Conservation (phyloP, 2,329 filamentous ascomycete species). For the Cladophialophora immunda region DNA sequence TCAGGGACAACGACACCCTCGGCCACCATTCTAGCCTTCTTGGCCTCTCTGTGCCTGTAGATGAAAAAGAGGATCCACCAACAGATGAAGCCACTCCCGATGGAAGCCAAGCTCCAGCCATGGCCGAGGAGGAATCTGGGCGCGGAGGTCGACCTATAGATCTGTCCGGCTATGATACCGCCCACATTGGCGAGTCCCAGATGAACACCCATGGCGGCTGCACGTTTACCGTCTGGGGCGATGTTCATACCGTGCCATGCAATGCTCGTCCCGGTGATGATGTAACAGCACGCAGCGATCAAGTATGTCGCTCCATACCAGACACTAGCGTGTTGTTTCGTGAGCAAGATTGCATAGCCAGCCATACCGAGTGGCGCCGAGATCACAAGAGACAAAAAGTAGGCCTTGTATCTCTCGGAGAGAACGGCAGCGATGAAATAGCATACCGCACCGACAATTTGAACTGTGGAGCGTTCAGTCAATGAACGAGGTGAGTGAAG, state of each 20-base stretch:
- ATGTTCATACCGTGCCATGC: conserved; percentile 61
- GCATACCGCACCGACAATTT: conserved; percentile 44
- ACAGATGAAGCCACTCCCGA: conserved; percentile 7
- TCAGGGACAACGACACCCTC: conserved; percentile 9
- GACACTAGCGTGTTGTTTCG: conserved; percentile 57
- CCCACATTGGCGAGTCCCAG: conserved; percentile 57
- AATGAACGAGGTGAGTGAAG: background rate
- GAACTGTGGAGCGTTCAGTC: conserved; percentile 51
- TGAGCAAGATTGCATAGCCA: conserved; percentile 60
- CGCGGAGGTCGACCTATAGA: conserved; percentile 21
- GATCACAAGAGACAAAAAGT: conserved; percentile 47
- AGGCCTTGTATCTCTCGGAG: conserved; percentile 54
- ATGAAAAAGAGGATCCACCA: conserved; percentile 26
- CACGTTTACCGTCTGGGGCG: conserved; percentile 68
- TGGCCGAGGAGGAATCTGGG: conserved; percentile 18
- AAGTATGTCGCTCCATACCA: conserved; percentile 62
- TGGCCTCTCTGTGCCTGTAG: conserved; percentile 20
- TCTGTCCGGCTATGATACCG: conserved; percentile 56
- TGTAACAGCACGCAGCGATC: conserved; percentile 58
- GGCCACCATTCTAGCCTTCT: conserved; percentile 16
- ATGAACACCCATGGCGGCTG: conserved; percentile 57
- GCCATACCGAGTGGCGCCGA: conserved; percentile 57
- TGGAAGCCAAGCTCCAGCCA: conserved; percentile 24
- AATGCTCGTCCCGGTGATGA: conserved; percentile 56
- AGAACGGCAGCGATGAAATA: conserved; percentile 42